Percentiles rank a stretch among this genome's conserved stretches.
phyloP scores from a whole-genome alignment of 768 basidiomycete species.

The Nidula microcarpa region DNA sequence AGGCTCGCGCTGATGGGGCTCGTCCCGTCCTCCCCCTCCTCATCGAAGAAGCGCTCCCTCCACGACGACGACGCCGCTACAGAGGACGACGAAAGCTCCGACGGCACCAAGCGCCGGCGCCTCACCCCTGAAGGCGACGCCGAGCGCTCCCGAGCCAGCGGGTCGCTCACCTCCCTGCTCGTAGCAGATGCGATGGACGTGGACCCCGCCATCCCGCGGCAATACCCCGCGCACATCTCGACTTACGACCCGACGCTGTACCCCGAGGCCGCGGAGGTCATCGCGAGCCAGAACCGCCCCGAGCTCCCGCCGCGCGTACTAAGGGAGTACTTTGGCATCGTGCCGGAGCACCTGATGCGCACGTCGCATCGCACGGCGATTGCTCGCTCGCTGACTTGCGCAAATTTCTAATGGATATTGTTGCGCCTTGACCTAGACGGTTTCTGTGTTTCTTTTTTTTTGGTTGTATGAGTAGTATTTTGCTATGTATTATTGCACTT shows the following conservation, averaged over 20 bases:
- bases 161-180: not conserved
- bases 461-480: not conserved
- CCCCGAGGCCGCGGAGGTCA: conserved; percentile 19
- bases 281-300: conserved; percentile 8
- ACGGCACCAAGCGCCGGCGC: not conserved
- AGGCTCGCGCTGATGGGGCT: not conserved
- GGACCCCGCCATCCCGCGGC: conserved; percentile 9
- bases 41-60: not conserved
- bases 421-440: not conserved
- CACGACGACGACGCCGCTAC: not conserved
- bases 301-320: conserved; percentile 1
- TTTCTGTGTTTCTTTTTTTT: not conserved
- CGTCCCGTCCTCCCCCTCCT: not conserved
- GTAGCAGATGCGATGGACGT: not conserved
- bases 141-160: not conserved
- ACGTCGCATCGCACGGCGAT: not conserved
- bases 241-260: conserved; percentile 18
- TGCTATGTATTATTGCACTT: not conserved
- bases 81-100: not conserved
- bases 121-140: not conserved
- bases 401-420: not conserved
- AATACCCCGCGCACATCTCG: conserved; percentile 21
- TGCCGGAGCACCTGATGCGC: not conserved
- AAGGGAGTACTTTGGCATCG: not conserved
- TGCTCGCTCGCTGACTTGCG: not conserved